Evolutionary conservation across 176 grass and related monocot genomes (phyloP), one percentile per base, ranked within the genome.

Genomic region (Zizania latifolia): DNA sequence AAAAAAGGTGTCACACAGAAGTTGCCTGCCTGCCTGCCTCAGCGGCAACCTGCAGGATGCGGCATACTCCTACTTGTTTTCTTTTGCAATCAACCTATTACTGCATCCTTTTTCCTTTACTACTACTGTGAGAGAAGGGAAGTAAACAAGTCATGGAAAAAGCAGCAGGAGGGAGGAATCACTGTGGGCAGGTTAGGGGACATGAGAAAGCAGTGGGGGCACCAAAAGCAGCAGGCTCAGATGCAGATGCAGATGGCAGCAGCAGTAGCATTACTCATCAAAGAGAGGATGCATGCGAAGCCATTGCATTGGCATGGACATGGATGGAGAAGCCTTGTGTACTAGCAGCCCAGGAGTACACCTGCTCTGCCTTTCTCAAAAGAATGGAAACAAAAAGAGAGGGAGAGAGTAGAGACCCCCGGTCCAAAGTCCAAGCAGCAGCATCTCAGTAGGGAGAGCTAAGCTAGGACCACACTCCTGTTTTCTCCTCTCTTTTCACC

Each of bases 121-220:
- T 8, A 19, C 22, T n/a, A n/a, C n/a, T n/a, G n/a, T 4, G 13
- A 36, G 9, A 26, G 19, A 27, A 26, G 46, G 17, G 57, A 62
- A 17, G 67, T 39, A 45, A 51, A 82, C 73, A 37, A 45, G 6
- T 63, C 75, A 27, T 53, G 68, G 17, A 26, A 83, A 64, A 87
- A 62, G 85, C 79, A 14, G 43, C 30, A 41, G 19, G 3, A 17
- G 43, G 31, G 68, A 26, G 79, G 22, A 9, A 28, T 46, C 71
- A 13, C 14, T 67, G 80, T 87, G 80, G 44, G 75, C 62, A 4
- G 69, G 62, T 2, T 41, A 54, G 79, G 86, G 75, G 54, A 79
- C 86, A 88, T 35, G 75, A 57, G 75, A 57, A 74, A 79, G 81
- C 86, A 62, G 68, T 38, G 61, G 86, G 68, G 28, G 2, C 61